Evolutionary conservation across 345 rosid genomes (phyloP), one percentile per base, ranked within the genome.

Genomic region (thale cress (Arabidopsis thaliana)): DNA sequence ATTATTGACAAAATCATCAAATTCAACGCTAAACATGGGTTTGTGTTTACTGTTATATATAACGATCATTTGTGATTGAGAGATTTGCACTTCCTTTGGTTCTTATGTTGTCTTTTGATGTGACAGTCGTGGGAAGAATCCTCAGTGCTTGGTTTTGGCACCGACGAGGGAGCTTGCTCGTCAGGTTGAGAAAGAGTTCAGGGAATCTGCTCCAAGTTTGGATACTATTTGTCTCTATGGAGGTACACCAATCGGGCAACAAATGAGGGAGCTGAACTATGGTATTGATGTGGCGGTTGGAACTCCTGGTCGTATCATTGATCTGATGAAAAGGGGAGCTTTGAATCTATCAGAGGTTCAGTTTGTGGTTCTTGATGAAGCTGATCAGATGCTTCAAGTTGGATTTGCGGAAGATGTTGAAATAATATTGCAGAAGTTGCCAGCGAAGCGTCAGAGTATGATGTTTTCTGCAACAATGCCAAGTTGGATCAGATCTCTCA

Each of bases 401-500:
- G 98, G 98, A 20, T 96, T 96, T 76, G 98, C 89, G 0, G 99
- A 96, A 75, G 99, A 84, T 74, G 93, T 96, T 4, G 97, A 96
- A 73, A 76, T 84, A 5, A 93, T 96, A 59, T 83, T 96, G 76
- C 75, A 83, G 20, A 83, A 67, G 45, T 76, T 96, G 83, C 99
- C 99, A 9, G 64, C 38, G 73, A 86, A 91, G 5, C 87, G 98
- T 33, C 99, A 96, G 68, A 88, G 83, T 63, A 82, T 96, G 99
- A 84, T 93, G 87, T 96, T 96, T 79, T 96, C 98, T 41, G 99
- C 99, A 4, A 93, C 98, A 1, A 93, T 93, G 99, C 98, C 99
- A 16, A 78, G 79, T 81, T 91, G 91, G 96, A 93, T 96, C 73
- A 85, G 72, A 83, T 79, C 79, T 24, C 98, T 96, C 8, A 81